Percentiles rank a stretch among this genome's conserved stretches.
These are phyloP conservation scores for Calonectria honghensis DNA, from an alignment of 2,329 filamentous ascomycete genomes.

Conservation along the genomic window DNA sequence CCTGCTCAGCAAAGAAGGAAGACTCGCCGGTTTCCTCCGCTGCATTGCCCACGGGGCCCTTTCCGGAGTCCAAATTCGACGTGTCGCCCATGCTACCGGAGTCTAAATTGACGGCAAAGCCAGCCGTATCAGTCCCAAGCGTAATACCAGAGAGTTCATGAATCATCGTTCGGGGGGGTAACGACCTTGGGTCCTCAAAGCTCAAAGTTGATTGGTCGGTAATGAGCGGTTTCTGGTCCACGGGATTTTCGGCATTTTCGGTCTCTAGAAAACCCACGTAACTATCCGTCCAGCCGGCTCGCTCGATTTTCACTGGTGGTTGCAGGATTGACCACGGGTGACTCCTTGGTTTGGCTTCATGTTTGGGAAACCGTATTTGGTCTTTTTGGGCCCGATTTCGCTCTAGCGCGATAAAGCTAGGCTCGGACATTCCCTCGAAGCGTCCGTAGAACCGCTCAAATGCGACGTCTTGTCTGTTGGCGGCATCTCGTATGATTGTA, in stretches of 20 bases:
- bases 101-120: background rate
- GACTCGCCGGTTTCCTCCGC: background rate
- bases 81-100: background rate
- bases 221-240: background rate
- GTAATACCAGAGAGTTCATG: background rate
- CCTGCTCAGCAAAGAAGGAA: background rate
- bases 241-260: background rate
- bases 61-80: background rate
- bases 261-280: conserved; percentile 10
- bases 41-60: background rate
- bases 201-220: background rate
- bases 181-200: background rate
- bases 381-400: background rate
- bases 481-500: conserved; percentile 1
- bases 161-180: background rate
- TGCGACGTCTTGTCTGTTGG: background rate
- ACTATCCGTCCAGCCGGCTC: background rate
- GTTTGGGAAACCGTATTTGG: background rate
- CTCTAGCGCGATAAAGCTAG: background rate
- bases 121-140: background rate
- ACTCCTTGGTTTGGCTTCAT: background rate
- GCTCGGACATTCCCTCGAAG: conserved; percentile 11
- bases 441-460: conserved; percentile 9
- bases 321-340: background rate
- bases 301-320: background rate